phyloP scores from a whole-genome alignment of 164 flowering plant genomes.

The Macadamia tetraphylla region DNA sequence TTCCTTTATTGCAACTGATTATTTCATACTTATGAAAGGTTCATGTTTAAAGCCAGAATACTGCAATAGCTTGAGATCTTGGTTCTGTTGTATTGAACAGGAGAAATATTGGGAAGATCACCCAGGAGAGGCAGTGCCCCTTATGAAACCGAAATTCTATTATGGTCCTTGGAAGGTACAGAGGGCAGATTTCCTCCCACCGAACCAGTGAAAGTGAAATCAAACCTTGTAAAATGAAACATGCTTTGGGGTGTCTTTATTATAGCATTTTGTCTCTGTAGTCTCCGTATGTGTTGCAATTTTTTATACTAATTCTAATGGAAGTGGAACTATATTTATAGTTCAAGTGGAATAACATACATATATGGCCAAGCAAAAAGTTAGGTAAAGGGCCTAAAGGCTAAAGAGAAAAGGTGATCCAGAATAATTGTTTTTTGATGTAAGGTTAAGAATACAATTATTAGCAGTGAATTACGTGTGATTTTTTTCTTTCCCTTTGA shows the following conservation, averaged over 20 bases:
- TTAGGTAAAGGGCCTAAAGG: too few relatives aligned
- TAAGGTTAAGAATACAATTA: too few relatives aligned
- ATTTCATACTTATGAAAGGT: neutral
- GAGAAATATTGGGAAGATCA: conserved; percentile 96
- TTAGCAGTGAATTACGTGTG: too few relatives aligned
- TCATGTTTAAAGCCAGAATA: neutral
- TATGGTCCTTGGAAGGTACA: conserved; percentile 70
- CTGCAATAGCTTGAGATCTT: neutral
- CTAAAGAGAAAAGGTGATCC: too few relatives aligned
- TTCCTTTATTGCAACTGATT: too few relatives aligned
- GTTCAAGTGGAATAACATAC: too few relatives aligned
- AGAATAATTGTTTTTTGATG: too few relatives aligned
- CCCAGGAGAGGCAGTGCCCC: conserved; percentile 75
- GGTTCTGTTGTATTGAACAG: conserved; percentile 33
- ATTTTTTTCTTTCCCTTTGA: too few relatives aligned
- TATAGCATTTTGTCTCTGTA: neutral
- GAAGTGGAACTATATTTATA: too few relatives aligned
- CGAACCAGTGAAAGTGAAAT: conserved; percentile 16
- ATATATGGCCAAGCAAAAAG: too few relatives aligned
- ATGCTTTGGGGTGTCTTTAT: neutral
- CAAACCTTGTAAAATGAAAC: neutral
- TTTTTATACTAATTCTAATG: too few relatives aligned
- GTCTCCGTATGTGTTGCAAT: too few relatives aligned
- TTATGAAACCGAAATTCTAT: conserved; percentile 77
- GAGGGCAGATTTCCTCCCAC: conserved; percentile 37